Evolutionary conservation across 2,329 filamentous ascomycete species (phyloP).

Genomic region (Calonectria ilicicola): DNA sequence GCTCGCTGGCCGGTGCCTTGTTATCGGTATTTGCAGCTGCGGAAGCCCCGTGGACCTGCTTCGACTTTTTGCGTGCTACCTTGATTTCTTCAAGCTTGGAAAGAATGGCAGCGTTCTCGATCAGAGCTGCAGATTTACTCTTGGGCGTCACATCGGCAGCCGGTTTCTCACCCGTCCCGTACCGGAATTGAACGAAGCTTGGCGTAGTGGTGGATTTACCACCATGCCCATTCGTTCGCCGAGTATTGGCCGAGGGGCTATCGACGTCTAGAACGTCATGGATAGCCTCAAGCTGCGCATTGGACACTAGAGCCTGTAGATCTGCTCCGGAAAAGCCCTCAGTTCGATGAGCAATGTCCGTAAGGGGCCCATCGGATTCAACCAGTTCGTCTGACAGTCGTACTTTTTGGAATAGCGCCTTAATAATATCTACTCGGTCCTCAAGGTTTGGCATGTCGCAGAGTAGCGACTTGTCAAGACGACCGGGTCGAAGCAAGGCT

Average conservation of each 20-base stretch:
- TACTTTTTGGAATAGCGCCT: conserved; percentile 85
- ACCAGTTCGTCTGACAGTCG: conserved; percentile 77
- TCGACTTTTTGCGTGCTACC: conserved; percentile 67
- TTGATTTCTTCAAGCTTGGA: conserved; percentile 88
- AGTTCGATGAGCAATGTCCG: conserved; percentile 82
- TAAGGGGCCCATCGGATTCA: conserved; percentile 66
- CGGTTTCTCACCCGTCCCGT: conserved; percentile 69
- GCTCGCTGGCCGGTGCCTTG: conserved; percentile 50
- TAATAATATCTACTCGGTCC: conserved; percentile 90
- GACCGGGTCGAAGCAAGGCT: conserved; percentile 88
- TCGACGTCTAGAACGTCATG: conserved; percentile 82
- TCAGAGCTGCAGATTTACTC: conserved; percentile 68
- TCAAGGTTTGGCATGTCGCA: conserved; percentile 87
- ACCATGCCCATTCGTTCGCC: conserved; percentile 50
- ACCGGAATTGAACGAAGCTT: conserved; percentile 86
- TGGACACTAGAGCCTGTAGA: conserved; percentile 93
- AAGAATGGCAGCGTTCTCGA: conserved; percentile 82
- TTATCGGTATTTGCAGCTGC: conserved; percentile 34
- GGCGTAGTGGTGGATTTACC: conserved; percentile 48
- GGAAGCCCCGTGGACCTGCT: conserved; percentile 47
- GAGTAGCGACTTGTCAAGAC: conserved; percentile 91
- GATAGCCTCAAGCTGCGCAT: conserved; percentile 96
- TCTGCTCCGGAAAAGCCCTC: conserved; percentile 96
- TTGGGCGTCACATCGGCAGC: conserved; percentile 57
- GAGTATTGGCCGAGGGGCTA: conserved; percentile 58